Evolutionary conservation across 768 basidiomycete species (phyloP).

Genomic region (Tremella yokohamensis): DNA sequence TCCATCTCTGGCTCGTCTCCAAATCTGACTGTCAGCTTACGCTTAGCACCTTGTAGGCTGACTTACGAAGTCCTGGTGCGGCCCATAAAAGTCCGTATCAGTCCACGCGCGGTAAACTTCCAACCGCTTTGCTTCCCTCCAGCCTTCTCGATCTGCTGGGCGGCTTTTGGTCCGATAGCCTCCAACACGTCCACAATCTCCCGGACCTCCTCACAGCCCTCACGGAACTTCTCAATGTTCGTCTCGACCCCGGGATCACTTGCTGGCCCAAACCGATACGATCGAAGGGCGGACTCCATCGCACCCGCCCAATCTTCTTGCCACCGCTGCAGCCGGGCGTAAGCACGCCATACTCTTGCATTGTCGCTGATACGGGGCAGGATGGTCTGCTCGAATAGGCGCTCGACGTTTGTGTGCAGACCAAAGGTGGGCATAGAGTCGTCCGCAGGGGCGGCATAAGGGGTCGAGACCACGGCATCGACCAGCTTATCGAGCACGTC

Average conservation of each 20-base stretch:
- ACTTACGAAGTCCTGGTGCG: conserved; percentile 61
- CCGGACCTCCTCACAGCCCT: conserved; percentile 72
- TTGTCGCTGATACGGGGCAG: conserved; percentile 72
- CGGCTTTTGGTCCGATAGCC: conserved; percentile 66
- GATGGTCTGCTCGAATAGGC: conserved; percentile 72
- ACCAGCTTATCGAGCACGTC: conserved; percentile 88
- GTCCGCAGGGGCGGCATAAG: not conserved
- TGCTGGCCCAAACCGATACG: conserved; percentile 70
- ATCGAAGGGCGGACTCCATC: conserved; percentile 76
- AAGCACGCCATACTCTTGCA: conserved; percentile 73
- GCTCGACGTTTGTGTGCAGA: conserved; percentile 63
- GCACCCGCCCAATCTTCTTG: conserved; percentile 70
- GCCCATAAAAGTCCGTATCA: conserved; percentile 84
- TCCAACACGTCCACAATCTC: conserved; percentile 77
- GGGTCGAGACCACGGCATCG: conserved; percentile 46
- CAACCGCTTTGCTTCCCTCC: conserved; percentile 57
- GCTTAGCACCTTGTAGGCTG: not conserved
- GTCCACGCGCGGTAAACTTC: conserved; percentile 78
- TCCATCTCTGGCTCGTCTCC: conserved; percentile 85
- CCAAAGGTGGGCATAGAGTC: conserved; percentile 58
- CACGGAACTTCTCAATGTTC: conserved; percentile 66
- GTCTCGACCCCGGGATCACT: conserved; percentile 63
- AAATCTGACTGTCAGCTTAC: conserved; percentile 54
- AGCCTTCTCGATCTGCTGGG: conserved; percentile 29
- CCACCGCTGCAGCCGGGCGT: conserved; percentile 75